A percentile compares a stretch with the other conserved stretches of the same genome.
Evolutionary conservation across 257 asterid genomes (phyloP).

Genomic region (Cruciata laevipes): DNA sequence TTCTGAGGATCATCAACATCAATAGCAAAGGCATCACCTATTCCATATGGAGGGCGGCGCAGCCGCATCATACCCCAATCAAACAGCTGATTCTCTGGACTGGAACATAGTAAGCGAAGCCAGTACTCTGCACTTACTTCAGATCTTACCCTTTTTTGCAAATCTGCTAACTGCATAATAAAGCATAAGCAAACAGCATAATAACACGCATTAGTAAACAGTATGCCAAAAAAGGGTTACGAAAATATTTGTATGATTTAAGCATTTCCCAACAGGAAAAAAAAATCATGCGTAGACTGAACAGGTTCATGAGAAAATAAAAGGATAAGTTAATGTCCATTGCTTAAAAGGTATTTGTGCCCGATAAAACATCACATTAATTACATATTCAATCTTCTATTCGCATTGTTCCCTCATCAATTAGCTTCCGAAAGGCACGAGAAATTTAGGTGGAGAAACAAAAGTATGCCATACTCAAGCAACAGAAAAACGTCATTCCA

Average conservation of each 20-base stretch:
- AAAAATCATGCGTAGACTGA: not conserved
- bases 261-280: not conserved
- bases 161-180: slow-evolving; percentile 60
- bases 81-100: slow-evolving; percentile 85
- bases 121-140: slow-evolving; percentile 92
- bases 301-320: not conserved
- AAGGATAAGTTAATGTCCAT: not conserved
- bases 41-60: slow-evolving; percentile 77
- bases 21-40: slow-evolving; percentile 86
- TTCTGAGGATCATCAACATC: slow-evolving; percentile 86
- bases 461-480: not conserved
- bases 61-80: slow-evolving; percentile 98
- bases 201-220: not conserved
- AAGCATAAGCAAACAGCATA: slow-evolving; percentile 24
- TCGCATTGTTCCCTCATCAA: not conserved
- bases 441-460: not conserved
- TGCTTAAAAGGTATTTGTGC: not conserved
- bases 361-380: not conserved
- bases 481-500: not conserved
- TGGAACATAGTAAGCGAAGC: slow-evolving; percentile 82
- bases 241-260: not conserved
- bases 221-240: not conserved
- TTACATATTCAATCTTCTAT: not conserved
- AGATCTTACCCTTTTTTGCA: slow-evolving; percentile 75
- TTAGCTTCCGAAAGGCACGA: not conserved